A percentile compares a stretch with the other conserved stretches of the same genome.
Conservation (phyloP, 2,329 filamentous ascomycete genomes). For the Zelopaecilomyces penicillatus region DNA sequence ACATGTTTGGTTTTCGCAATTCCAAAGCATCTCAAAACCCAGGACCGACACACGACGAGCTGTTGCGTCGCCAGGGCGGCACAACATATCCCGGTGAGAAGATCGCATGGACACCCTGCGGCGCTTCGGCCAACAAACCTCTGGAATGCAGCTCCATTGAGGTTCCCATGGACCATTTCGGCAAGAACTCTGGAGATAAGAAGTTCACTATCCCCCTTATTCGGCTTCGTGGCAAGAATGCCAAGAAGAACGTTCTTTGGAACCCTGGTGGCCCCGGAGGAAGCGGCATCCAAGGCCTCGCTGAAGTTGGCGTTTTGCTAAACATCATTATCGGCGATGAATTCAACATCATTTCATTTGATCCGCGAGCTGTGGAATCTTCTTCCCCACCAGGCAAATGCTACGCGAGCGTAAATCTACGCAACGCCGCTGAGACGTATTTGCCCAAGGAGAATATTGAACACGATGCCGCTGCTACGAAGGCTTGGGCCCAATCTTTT, state of each 20-base stretch:
- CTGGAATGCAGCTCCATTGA: constrained; percentile 35
- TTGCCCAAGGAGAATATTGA: constrained; percentile 13
- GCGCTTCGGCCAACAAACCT: constrained; percentile 24
- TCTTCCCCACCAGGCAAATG: constrained; percentile 27
- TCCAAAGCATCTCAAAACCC: background rate
- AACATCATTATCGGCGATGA: constrained; percentile 29
- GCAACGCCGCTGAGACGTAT: constrained; percentile 13
- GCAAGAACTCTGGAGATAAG: constrained; percentile 23
- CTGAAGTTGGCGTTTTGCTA: constrained; percentile 26
- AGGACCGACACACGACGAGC: background rate
- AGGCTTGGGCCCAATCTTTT: constrained; percentile 32
- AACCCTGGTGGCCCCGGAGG: constrained; percentile 42
- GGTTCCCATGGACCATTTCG: constrained; percentile 40
- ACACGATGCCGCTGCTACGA: constrained; percentile 30
- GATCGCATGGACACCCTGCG: constrained; percentile 32
- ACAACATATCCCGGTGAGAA: constrained; percentile 24
- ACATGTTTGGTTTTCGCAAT: background rate
- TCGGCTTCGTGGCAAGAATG: constrained; percentile 34
- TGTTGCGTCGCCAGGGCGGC: background rate
- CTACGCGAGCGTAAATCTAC: constrained; percentile 28
- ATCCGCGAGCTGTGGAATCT: constrained; percentile 35
- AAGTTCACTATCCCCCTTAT: constrained; percentile 37
- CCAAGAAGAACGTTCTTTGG: constrained; percentile 32
- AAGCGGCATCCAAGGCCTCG: constrained; percentile 30
- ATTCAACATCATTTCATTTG: constrained; percentile 39